These are phyloP conservation scores for Tuber microsphaerosporum DNA, from an alignment of 495 filamentous ascomycete genomes.

Conservation along the genomic window DNA sequence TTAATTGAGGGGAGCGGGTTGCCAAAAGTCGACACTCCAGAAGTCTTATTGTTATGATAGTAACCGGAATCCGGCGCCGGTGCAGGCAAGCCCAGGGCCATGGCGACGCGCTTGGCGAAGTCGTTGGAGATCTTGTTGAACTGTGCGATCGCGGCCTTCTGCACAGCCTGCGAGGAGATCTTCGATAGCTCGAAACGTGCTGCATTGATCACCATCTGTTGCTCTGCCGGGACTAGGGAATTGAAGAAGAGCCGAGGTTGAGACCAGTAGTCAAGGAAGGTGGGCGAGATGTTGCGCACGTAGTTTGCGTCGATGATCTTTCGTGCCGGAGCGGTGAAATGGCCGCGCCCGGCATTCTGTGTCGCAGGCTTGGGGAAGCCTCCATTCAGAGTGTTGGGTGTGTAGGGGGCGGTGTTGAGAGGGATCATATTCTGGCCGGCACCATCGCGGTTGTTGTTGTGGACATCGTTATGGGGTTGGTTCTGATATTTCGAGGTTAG, in stretches of 20 bases:
- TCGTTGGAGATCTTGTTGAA: constrained; percentile 67
- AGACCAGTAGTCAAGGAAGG: constrained; percentile 68
- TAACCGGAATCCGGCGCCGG: constrained; percentile 56
- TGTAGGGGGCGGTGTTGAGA: constrained; percentile 52
- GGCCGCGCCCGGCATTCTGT: constrained; percentile 61
- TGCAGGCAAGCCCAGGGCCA: constrained; percentile 53
- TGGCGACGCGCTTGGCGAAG: constrained; percentile 59
- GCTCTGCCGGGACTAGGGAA: constrained; percentile 60
- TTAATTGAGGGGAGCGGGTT: constrained; percentile 54
- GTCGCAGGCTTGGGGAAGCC: constrained; percentile 63
- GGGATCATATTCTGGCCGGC: constrained; percentile 52
- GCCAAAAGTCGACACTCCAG: constrained; percentile 54
- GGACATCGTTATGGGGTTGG: constrained; percentile 54
- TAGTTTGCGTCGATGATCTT: constrained; percentile 49
- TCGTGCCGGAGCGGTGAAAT: constrained; percentile 63
- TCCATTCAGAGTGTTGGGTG: constrained; percentile 60
- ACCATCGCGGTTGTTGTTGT: constrained; percentile 71
- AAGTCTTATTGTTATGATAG: constrained; percentile 66
- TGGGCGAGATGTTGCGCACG: constrained; percentile 54
- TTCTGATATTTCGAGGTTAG: constrained; percentile 45
- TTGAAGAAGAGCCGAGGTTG: constrained; percentile 73
- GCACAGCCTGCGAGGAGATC: constrained; percentile 52
- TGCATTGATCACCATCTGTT: constrained; percentile 72
- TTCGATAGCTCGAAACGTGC: constrained; percentile 67
- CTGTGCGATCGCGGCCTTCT: constrained; percentile 59